Percentiles rank a stretch among this genome's conserved stretches.
phyloP scores from a whole-genome alignment of 2,329 filamentous ascomycete genomes.

The Albifimbria verrucaria region DNA sequence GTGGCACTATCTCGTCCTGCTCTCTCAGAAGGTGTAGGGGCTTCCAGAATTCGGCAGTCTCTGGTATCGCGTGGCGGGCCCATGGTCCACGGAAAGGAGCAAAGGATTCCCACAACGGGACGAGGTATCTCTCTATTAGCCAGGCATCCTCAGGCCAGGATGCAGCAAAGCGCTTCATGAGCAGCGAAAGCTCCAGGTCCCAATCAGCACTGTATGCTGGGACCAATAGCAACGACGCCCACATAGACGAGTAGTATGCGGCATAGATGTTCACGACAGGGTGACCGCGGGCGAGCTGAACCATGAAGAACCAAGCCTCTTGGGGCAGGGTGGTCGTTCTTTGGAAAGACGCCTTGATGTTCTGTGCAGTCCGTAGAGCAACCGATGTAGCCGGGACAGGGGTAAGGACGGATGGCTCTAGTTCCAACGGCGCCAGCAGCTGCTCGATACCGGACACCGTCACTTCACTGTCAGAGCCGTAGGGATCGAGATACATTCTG shows the following conservation, averaged over 20 bases:
- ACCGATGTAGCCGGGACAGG: constrained; percentile 65
- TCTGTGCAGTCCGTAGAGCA: constrained; percentile 68
- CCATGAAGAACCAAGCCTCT: constrained; percentile 12
- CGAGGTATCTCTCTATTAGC: constrained; percentile 63
- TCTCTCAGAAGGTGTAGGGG: constrained; percentile 35
- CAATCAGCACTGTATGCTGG: constrained; percentile 46
- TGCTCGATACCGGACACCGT: not conserved
- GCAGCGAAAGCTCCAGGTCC: constrained; percentile 61
- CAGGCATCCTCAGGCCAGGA: constrained; percentile 62
- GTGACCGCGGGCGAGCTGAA: constrained; percentile 32
- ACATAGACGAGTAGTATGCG: constrained; percentile 70
- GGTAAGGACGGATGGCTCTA: constrained; percentile 52
- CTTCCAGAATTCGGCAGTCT: constrained; percentile 26
- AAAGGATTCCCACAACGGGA: constrained; percentile 56
- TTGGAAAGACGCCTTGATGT: constrained; percentile 68
- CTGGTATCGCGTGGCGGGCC: constrained; percentile 20
- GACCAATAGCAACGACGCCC: constrained; percentile 62
- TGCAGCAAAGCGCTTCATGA: constrained; percentile 30
- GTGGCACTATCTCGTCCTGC: constrained; percentile 39
- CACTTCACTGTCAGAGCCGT: constrained; percentile 66
- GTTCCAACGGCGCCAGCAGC: not conserved
- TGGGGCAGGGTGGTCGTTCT: constrained; percentile 2
- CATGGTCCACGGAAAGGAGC: constrained; percentile 24
- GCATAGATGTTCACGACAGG: constrained; percentile 44
- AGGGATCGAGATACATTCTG: constrained; percentile 82